Evolutionary conservation across 169 alveolate species (phyloP).

Genomic region (Plasmodium reichenowi): DNA sequence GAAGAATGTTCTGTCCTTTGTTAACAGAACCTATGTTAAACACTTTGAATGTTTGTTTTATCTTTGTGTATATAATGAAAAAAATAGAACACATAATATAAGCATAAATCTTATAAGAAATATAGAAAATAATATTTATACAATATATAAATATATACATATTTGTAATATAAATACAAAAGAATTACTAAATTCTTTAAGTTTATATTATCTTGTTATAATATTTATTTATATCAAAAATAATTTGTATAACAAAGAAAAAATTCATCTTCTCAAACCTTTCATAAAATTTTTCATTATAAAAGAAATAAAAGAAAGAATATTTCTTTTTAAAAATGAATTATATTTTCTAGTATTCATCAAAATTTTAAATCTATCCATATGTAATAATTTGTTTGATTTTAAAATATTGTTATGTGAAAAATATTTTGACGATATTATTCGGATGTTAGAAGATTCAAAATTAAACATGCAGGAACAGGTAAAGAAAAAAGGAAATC

Average conservation of each 20-base stretch:
- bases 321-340: constrained; percentile 38
- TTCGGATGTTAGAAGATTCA: no score
- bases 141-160: constrained; percentile 8
- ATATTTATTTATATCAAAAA: constrained; percentile 29
- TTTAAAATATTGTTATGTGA: constrained; percentile 22
- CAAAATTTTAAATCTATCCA: constrained; percentile 38
- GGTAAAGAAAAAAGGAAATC: no score
- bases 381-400: constrained; percentile 31
- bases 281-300: constrained; percentile 19
- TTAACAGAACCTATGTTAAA: constrained; percentile 3
- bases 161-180: constrained; percentile 11
- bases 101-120: constrained; percentile 4
- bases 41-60: constrained; percentile 29
- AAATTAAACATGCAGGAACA: no score
- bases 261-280: neutral
- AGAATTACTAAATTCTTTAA: constrained; percentile 21
- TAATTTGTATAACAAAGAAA: neutral
- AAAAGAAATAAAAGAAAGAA: constrained; percentile 38
- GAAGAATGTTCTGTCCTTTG: no score
- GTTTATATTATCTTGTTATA: constrained; percentile 46
- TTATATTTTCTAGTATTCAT: constrained; percentile 38
- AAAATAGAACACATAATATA: constrained; percentile 9
- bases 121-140: constrained; percentile 24
- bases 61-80: constrained; percentile 41
- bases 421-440: neutral